Evolutionary conservation across 495 filamentous ascomycete genomes (phyloP).

Genomic region (Penicillium antarcticum): DNA sequence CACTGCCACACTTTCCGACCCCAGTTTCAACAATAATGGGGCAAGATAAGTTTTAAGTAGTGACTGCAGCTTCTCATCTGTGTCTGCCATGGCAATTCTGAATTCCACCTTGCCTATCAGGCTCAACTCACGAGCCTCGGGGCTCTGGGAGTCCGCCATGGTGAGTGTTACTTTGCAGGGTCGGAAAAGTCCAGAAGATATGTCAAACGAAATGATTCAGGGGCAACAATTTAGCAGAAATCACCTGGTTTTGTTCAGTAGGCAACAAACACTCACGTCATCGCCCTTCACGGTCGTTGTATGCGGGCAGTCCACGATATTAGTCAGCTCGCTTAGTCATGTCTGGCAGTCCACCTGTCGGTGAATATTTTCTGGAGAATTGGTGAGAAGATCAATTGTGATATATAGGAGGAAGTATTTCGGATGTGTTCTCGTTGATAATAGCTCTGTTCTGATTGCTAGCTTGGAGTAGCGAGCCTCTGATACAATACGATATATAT

Average conservation of each 20-base stretch:
- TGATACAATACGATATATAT: no score
- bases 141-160: slow-evolving; percentile 41
- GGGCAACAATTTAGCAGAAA: background rate
- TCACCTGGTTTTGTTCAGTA: background rate
- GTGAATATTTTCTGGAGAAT: no score
- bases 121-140: slow-evolving; percentile 75
- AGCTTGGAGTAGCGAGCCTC: no score
- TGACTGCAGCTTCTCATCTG: slow-evolving; percentile 75
- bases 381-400: no score
- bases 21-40: slow-evolving; percentile 78
- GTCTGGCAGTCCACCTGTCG: no score
- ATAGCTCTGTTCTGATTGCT: no score
- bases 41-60: slow-evolving; percentile 76
- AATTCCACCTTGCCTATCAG: slow-evolving; percentile 90
- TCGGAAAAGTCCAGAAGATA: background rate
- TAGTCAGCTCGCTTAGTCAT: no score
- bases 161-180: slow-evolving; percentile 3
- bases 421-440: no score
- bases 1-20: slow-evolving; percentile 73
- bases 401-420: no score
- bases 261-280: slow-evolving; percentile 26
- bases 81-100: slow-evolving; percentile 77
- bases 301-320: background rate
- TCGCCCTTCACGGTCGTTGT: slow-evolving; percentile 6
- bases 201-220: slow-evolving; percentile 7